A percentile compares a stretch with the other conserved stretches of the same genome.
Evolutionary conservation across 257 asterid species (phyloP).

Genomic region (Solanum medicagineum): DNA sequence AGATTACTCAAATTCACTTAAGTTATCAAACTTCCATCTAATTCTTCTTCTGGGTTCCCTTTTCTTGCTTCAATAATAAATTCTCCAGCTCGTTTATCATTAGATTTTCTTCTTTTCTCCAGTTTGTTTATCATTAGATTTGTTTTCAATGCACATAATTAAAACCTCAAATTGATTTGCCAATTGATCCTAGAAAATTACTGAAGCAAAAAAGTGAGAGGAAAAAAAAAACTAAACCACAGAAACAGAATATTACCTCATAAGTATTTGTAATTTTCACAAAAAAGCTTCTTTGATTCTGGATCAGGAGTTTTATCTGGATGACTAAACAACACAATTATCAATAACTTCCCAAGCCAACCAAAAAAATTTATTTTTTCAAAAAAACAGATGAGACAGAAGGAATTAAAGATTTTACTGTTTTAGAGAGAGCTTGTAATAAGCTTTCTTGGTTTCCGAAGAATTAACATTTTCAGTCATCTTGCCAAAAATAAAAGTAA

Average conservation of each 20-base stretch:
- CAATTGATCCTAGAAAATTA: background rate
- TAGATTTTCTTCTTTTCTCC: background rate
- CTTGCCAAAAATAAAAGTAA: conserved; percentile 12
- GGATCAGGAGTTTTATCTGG: conserved; percentile 95
- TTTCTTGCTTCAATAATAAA: background rate
- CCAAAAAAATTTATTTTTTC: background rate
- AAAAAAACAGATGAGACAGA: background rate
- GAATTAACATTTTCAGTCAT: conserved; percentile 31
- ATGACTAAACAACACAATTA: conserved; percentile 32
- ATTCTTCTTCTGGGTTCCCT: background rate
- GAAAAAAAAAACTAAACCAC: background rate
- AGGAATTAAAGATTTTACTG: conserved; percentile 22
- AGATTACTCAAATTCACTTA: background rate
- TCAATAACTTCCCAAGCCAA: background rate
- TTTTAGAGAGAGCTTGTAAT: conserved; percentile 67
- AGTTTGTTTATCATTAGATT: background rate
- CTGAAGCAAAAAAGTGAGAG: background rate
- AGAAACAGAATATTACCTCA: conserved; percentile 38
- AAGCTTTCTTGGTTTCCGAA: conserved; percentile 34
- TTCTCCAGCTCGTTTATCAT: no score
- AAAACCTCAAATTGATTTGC: background rate
- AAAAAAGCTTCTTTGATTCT: conserved; percentile 62
- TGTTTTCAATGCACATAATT: background rate
- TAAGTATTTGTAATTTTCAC: conserved; percentile 91
- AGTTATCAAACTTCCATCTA: background rate